phyloP scores from a whole-genome alignment of 2,329 filamentous ascomycete species.

The Ophiobolus disseminans region DNA sequence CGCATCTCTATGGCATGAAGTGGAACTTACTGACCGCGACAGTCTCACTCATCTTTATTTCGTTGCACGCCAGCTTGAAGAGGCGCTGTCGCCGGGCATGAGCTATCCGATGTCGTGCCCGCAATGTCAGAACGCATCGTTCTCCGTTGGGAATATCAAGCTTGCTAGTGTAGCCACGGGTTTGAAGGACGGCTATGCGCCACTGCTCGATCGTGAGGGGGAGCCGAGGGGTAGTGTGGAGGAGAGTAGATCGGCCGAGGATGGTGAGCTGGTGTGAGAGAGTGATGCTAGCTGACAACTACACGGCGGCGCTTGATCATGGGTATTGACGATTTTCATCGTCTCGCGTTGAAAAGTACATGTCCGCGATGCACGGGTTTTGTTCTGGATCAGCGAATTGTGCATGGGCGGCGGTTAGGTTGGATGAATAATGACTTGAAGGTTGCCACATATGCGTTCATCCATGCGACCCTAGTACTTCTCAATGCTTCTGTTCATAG shows the following conservation, averaged over 20 bases:
- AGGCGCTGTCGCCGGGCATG: slow-evolving; percentile 19
- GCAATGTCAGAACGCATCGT: slow-evolving; percentile 30
- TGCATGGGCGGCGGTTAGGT: too few relatives aligned
- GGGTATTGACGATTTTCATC: too few relatives aligned
- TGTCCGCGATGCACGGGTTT: too few relatives aligned
- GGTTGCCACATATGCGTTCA: too few relatives aligned
- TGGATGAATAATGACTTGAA: too few relatives aligned
- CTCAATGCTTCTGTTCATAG: too few relatives aligned
- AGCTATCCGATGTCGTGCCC: slow-evolving; percentile 30
- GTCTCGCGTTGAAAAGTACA: too few relatives aligned
- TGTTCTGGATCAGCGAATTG: too few relatives aligned
- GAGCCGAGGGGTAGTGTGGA: slow-evolving; percentile 25
- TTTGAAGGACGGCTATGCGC: slow-evolving; percentile 23
- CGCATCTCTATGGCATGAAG: too few relatives aligned
- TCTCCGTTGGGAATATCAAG: slow-evolving; percentile 19
- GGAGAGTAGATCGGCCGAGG: slow-evolving; percentile 9
- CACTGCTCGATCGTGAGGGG: slow-evolving; percentile 22
- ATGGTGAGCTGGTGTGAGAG: slow-evolving; percentile 7
- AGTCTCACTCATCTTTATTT: slow-evolving; percentile 38
- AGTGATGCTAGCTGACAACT: too few relatives aligned
- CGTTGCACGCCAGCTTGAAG: slow-evolving; percentile 20
- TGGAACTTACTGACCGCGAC: background rate
- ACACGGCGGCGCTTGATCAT: too few relatives aligned
- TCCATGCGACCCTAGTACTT: too few relatives aligned
- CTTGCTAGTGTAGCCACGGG: slow-evolving; percentile 5